These are phyloP conservation scores for Lachnum nothofagi DNA, from an alignment of 2,329 filamentous ascomycete species.

Conservation along the genomic window DNA sequence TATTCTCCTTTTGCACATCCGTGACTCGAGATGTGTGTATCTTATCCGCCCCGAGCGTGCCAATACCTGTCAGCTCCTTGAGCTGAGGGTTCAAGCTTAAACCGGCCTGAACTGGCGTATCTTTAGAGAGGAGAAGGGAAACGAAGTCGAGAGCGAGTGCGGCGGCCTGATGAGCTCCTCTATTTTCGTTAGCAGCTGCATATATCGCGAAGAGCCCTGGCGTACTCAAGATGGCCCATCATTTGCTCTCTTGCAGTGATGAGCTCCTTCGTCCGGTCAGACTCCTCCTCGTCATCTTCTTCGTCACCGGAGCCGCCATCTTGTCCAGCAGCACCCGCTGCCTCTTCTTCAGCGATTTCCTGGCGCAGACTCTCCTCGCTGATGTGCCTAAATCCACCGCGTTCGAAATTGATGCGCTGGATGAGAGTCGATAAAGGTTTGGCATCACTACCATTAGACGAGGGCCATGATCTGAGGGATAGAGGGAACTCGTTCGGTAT, in stretches of 20 bases:
- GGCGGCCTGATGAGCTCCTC: slow-evolving; percentile 52
- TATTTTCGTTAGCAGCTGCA: slow-evolving; percentile 20
- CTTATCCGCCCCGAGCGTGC: slow-evolving; percentile 66
- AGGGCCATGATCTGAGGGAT: slow-evolving; percentile 60
- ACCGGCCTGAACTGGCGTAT: slow-evolving; percentile 65
- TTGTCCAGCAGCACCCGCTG: slow-evolving; percentile 35
- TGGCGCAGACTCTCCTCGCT: slow-evolving; percentile 67
- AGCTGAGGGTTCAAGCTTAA: slow-evolving; percentile 65
- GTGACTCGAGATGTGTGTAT: slow-evolving; percentile 57
- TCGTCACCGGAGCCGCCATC: slow-evolving; percentile 45
- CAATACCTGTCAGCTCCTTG: slow-evolving; percentile 66
- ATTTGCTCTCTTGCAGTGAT: slow-evolving; percentile 52
- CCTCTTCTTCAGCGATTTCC: slow-evolving; percentile 52
- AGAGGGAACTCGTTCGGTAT: slow-evolving; percentile 45
- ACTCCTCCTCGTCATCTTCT: slow-evolving; percentile 43
- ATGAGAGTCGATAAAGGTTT: slow-evolving; percentile 70
- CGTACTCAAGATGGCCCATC: slow-evolving; percentile 53
- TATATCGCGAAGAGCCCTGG: neutral
- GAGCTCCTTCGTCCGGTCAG: slow-evolving; percentile 33
- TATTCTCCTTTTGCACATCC: slow-evolving; percentile 50
- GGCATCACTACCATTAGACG: slow-evolving; percentile 46
- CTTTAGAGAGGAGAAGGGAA: slow-evolving; percentile 77
- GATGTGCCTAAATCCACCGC: slow-evolving; percentile 76
- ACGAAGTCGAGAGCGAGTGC: slow-evolving; percentile 74
- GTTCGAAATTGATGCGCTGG: slow-evolving; percentile 69